These are phyloP conservation scores for Melampsora americana DNA, from an alignment of 1,284 basidiomycete species.

Conservation along the genomic window DNA sequence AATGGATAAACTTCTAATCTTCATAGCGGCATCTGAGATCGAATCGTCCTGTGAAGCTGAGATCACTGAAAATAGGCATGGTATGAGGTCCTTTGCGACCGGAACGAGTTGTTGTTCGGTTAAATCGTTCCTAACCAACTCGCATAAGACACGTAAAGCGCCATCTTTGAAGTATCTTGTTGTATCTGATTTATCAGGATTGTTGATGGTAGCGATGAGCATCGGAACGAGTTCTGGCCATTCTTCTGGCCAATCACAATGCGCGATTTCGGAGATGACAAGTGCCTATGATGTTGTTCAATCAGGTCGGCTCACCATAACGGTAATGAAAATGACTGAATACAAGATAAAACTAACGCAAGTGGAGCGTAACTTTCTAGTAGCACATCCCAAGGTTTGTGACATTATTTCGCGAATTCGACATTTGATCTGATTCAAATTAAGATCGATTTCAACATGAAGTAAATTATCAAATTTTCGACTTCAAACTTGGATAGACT, in stretches of 20 bases:
- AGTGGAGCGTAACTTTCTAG: slow-evolving; percentile 76
- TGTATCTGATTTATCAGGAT: slow-evolving; percentile 64
- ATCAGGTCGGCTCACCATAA: slow-evolving; percentile 12
- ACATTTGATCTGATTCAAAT: slow-evolving; percentile 64
- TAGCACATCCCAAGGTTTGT: slow-evolving; percentile 73
- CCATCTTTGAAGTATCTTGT: slow-evolving; percentile 65
- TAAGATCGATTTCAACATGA: neutral
- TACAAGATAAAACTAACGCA: slow-evolving; percentile 61
- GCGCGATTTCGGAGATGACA: slow-evolving; percentile 75
- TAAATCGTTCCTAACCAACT: slow-evolving; percentile 84
- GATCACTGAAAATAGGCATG: slow-evolving; percentile 61
- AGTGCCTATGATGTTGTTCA: slow-evolving; percentile 63
- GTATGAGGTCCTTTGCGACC: slow-evolving; percentile 75
- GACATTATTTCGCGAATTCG: slow-evolving; percentile 73
- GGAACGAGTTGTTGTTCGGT: slow-evolving; percentile 88
- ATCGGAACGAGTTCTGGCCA: slow-evolving; percentile 71
- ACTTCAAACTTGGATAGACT: neutral
- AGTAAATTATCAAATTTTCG: neutral
- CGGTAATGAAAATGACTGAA: neutral
- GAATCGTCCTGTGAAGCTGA: neutral
- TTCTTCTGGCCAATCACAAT: slow-evolving; percentile 89
- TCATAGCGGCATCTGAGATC: slow-evolving; percentile 54
- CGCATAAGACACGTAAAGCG: slow-evolving; percentile 87
- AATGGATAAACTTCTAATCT: slow-evolving; percentile 78
- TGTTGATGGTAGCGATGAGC: slow-evolving; percentile 70